Evolutionary conservation across 208 protist species (phyloP).

Genomic region (Blastocrithidia nonstop): DNA sequence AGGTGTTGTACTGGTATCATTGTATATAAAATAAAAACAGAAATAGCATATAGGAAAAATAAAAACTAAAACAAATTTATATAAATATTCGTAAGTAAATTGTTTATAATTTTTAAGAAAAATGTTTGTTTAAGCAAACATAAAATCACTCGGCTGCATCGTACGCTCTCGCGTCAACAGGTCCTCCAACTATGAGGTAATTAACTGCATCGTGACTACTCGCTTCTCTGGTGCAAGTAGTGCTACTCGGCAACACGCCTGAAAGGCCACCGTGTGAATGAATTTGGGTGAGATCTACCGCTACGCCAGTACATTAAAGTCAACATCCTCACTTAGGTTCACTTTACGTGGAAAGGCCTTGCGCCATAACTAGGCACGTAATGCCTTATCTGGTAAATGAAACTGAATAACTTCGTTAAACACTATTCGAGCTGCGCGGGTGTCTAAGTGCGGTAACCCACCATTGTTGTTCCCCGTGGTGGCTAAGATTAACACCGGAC

Average conservation of each 20-base stretch:
- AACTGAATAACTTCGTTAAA: conserved; percentile 54
- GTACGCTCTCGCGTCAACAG: conserved; percentile 24
- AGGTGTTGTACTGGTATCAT: no score
- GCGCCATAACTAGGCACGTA: conserved; percentile 60
- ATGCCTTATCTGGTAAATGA: conserved; percentile 19
- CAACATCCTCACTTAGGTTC: conserved; percentile 29
- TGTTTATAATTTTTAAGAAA: background rate
- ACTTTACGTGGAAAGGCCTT: conserved; percentile 50
- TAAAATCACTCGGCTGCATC: conserved; percentile 15
- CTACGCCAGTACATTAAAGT: conserved; percentile 39
- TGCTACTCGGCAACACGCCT: conserved; percentile 52
- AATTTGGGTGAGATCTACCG: conserved; percentile 39
- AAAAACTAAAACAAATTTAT: background rate
- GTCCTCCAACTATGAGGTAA: conserved; percentile 38
- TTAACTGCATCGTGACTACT: conserved; percentile 50
- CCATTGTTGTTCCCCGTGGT: conserved; percentile 30
- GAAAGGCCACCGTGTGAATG: conserved; percentile 60
- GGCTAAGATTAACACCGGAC: conserved; percentile 68
- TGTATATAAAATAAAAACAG: no score
- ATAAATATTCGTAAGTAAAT: background rate
- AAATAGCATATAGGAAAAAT: background rate
- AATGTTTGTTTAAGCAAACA: conserved; percentile 55
- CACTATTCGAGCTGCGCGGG: conserved; percentile 21
- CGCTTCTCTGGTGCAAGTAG: conserved; percentile 24
- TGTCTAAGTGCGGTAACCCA: conserved; percentile 17